Base-by-base conservation (phyloP, 2,329 filamentous ascomycete genomes). In the Phyllosticta citribraziliensis region DNA sequence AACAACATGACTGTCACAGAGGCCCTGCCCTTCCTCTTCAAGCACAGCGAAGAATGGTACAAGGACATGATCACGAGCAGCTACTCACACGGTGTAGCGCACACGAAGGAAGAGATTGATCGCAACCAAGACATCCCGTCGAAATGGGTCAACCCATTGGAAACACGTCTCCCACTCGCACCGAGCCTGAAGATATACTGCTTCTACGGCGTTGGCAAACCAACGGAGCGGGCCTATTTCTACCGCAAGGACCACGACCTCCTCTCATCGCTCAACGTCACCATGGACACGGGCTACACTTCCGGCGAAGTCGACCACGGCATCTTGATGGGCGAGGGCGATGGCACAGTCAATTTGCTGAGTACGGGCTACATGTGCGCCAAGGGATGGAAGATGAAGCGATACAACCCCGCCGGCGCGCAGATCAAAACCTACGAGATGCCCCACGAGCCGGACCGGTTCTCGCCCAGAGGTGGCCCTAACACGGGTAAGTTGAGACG, bases 281-380 rank as follows among this genome's bases (percentile, higher is more conserved):
- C 78, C 27, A 81, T 83, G 57, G 81, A 83, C 65, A 82, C 80
- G 1, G 75, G 74, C 11, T 75, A 78, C 35, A 79, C 75, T 2
- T 73, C 74, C 25, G 74, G 73, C 20, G 73, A 76, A 20, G 74
- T 83, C 4, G 92, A 99, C 70, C 94, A 89, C 66, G 94, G 94
- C 24, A 91, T 99, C n/a, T 81, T 96, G 35, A 88, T 97, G 81
- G 93, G 93, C 47, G 94, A 97, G 73, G 94, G 94, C 3, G 94
- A 99, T 67, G 94, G 94, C 1, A 99, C 94, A 0, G 94, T 99
- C 52, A 96, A 92, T 65, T 75, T 99, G n/a, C 76, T 99, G 11
- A 95, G 89, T 67, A 85, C 86, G 0, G 94, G 93, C 2, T 99
- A 97, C 73, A 97, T 99, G 94, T 99, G 94, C 73, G 88, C 91